phyloP scores from a whole-genome alignment of 2,329 filamentous ascomycete species.

The Shiraia sp. region DNA sequence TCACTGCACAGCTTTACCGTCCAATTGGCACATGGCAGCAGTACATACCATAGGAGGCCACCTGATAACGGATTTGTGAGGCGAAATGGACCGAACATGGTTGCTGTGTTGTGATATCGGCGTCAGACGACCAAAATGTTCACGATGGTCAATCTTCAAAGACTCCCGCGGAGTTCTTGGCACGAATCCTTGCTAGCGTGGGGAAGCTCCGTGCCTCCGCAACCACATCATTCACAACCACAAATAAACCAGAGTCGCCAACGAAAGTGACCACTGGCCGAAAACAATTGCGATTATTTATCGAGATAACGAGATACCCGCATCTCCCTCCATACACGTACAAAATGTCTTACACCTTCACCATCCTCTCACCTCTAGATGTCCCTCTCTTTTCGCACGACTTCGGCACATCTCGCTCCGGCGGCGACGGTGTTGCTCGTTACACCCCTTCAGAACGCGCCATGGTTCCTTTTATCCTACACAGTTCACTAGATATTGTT shows the following conservation, averaged over 20 bases:
- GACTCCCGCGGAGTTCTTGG: conserved; percentile 39
- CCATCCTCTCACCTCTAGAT: conserved; percentile 92
- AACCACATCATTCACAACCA: conserved; percentile 3
- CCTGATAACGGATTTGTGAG: conserved; percentile 46
- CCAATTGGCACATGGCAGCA: neutral
- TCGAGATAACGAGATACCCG: too few species aligned
- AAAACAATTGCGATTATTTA: neutral
- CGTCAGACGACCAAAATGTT: conserved; percentile 12
- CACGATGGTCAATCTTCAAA: conserved; percentile 28
- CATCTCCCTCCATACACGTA: neutral
- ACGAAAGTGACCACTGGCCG: neutral
- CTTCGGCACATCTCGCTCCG: conserved; percentile 94
- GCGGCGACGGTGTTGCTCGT: conserved; percentile 87
- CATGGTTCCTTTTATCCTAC: conserved; percentile 96
- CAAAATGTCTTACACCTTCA: conserved; percentile 97
- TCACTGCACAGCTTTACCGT: neutral
- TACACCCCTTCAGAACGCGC: conserved; percentile 88
- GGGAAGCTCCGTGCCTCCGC: conserved; percentile 16
- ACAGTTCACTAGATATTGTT: conserved; percentile 90
- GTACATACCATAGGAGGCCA: conserved; percentile 43
- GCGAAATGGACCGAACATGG: conserved; percentile 47
- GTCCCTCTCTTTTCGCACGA: conserved; percentile 96
- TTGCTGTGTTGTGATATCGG: conserved; percentile 21
- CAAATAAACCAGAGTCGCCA: conserved; percentile 1
- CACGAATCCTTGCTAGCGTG: conserved; percentile 29